Evolutionary conservation across 306 rosid species (phyloP), one percentile per base, ranked within the genome.

Genomic region (Trifolium dubium): DNA sequence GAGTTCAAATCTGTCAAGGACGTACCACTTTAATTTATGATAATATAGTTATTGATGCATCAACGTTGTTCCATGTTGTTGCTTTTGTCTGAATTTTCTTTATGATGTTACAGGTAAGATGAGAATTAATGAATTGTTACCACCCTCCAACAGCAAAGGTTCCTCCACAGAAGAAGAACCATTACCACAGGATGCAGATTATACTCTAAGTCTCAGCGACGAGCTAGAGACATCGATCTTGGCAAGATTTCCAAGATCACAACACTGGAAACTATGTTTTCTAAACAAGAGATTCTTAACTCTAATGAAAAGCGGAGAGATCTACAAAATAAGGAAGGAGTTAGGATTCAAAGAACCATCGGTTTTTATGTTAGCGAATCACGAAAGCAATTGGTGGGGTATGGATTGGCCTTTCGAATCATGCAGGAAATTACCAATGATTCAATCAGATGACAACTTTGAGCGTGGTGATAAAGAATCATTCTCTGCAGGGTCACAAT

Each of bases 151-250:
- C 30, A 72, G 68, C 66, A 80, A 70, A 17, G 85, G 80, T 83
- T 88, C 88, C 41, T 81, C 89, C 6, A 61, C 69, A 39, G 53
- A 8, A 17, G 70, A 83, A 5, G 76, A 80, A 60, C 72, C 79
- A 67, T 5, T 60, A 86, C 88, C 96, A 46, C 90, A 89, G 96
- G 98, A 93, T 89, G 92, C 91, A 89, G 97, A 93, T 89, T 86
- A 86, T 78, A 18, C 50, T 0, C 34, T 73, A 56, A 35, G 81
- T 67, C 90, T 93, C 59, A 85, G 82, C 32, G 92, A 89, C 4
- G 97, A 93, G 78, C 62, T 89, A 49, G 93, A 93, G 84, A 87
- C 86, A 4, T 54, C 80, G 40, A 87, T 93, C 77, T 72, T 91
- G 71, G 96, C 92, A 3, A 74, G 97, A 56, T 78, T 91, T 39